Conservation (phyloP, 306 rosid genomes). For the Vigna hirtella region DNA sequence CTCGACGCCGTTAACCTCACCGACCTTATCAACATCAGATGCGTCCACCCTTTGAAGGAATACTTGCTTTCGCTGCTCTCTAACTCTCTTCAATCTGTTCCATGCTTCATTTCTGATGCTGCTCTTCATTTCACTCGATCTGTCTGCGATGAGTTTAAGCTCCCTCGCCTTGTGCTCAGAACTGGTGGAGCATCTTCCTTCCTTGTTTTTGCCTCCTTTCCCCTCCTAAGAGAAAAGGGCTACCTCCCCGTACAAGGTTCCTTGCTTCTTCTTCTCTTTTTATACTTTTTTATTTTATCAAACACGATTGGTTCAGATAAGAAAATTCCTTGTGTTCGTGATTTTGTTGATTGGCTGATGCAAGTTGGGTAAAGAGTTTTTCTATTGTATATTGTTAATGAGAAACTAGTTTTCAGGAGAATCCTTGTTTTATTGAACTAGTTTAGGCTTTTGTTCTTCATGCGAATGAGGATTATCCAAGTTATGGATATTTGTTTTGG, state of each 20-base stretch:
- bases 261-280: background rate
- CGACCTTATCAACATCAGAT: conserved; percentile 41
- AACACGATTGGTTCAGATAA: background rate
- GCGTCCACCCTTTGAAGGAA: conserved; percentile 37
- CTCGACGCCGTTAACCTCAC: conserved; percentile 22
- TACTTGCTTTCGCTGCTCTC: conserved; percentile 17
- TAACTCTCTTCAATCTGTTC: background rate
- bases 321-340: background rate
- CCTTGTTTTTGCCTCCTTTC: conserved; percentile 39
- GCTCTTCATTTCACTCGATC: conserved; percentile 38
- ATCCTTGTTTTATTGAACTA: background rate
- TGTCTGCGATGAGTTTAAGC: conserved; percentile 30
- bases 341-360: background rate
- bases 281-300: background rate
- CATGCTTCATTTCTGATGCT: conserved; percentile 46
- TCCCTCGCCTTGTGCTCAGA: conserved; percentile 41
- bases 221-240: conserved; percentile 38
- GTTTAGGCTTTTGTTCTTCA: background rate
- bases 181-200: conserved; percentile 44
- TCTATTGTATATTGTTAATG: background rate
- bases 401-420: background rate
- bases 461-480: background rate
- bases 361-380: background rate
- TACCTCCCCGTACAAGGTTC: conserved; percentile 58
- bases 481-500: background rate